Percentiles rank a stretch among this genome's conserved stretches.
Evolutionary conservation across 805 yeast genomes (phyloP).

Genomic region (Kregervanrija delftensis): DNA sequence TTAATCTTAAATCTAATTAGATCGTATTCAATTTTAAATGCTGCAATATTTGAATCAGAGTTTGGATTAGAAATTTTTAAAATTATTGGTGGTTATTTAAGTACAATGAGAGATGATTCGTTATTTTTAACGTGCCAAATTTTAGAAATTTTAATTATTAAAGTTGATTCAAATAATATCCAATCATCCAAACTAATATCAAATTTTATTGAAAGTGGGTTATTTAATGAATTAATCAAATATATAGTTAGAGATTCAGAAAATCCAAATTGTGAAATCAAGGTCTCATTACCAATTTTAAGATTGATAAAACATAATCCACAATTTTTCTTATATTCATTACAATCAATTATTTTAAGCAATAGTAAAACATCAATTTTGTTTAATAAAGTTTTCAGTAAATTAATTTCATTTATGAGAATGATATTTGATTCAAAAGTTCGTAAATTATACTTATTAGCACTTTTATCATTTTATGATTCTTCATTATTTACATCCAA

Average conservation of each 20-base stretch:
- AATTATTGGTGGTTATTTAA: slow-evolving; percentile 46
- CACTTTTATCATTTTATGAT: slow-evolving; percentile 25
- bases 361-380: slow-evolving; percentile 9
- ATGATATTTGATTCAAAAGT: slow-evolving; percentile 69
- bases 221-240: slow-evolving; percentile 35
- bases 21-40: slow-evolving; percentile 50
- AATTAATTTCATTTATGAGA: slow-evolving; percentile 25
- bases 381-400: slow-evolving; percentile 16
- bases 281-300: slow-evolving; percentile 31
- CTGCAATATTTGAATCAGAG: slow-evolving; percentile 34
- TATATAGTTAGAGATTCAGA: slow-evolving; percentile 38
- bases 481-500: slow-evolving; percentile 4
- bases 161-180: slow-evolving; percentile 11
- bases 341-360: slow-evolving; percentile 1
- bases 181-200: slow-evolving; percentile 14
- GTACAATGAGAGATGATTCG: slow-evolving; percentile 66
- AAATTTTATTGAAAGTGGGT: slow-evolving; percentile 35
- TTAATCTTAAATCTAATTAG: slow-evolving; percentile 53
- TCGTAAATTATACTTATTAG: slow-evolving; percentile 42
- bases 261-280: slow-evolving; percentile 35
- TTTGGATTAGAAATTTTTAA: slow-evolving; percentile 37
- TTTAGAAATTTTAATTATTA: slow-evolving; percentile 43
- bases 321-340: slow-evolving; percentile 24
- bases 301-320: slow-evolving; percentile 33
- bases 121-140: slow-evolving; percentile 47